Evolutionary conservation across 2,329 filamentous ascomycete genomes (phyloP).

Genomic region (Zalaria sp.): DNA sequence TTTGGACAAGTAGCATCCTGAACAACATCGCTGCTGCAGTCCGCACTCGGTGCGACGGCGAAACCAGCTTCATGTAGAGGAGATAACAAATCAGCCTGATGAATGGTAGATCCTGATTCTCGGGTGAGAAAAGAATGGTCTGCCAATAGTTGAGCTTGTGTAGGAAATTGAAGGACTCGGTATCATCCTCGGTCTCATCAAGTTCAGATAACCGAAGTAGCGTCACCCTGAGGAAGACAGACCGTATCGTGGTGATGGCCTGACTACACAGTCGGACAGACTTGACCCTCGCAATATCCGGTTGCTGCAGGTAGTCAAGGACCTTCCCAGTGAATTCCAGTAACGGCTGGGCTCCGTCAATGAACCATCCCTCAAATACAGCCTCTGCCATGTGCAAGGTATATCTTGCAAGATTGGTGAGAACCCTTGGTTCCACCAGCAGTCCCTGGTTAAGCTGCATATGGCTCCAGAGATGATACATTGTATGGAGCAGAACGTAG

Average conservation of each 20-base stretch:
- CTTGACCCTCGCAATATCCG: constrained; percentile 69
- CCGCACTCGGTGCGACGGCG: constrained; percentile 51
- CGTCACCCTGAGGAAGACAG: constrained; percentile 64
- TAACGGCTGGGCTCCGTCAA: constrained; percentile 69
- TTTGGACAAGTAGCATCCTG: constrained; percentile 88
- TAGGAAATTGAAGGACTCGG: constrained; percentile 57
- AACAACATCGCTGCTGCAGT: constrained; percentile 70
- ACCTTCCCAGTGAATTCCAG: constrained; percentile 77
- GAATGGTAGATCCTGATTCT: constrained; percentile 66
- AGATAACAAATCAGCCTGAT: constrained; percentile 83
- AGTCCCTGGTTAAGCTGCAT: constrained; percentile 59
- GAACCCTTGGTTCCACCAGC: constrained; percentile 64
- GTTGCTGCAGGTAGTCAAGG: constrained; percentile 76
- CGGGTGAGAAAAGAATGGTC: constrained; percentile 67
- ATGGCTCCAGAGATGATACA: constrained; percentile 54
- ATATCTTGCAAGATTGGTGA: constrained; percentile 78
- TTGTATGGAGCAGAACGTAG: constrained; percentile 63
- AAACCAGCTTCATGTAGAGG: constrained; percentile 77
- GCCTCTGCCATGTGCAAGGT: constrained; percentile 72
- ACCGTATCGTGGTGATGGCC: constrained; percentile 61
- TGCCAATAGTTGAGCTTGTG: constrained; percentile 92
- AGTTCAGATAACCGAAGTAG: constrained; percentile 73
- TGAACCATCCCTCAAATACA: constrained; percentile 92
- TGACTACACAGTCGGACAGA: constrained; percentile 84
- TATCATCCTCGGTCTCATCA: constrained; percentile 49